Percentiles rank a stretch among this genome's conserved stretches.
Conservation (phyloP, 345 rosid genomes). For the Ricinus communis region DNA sequence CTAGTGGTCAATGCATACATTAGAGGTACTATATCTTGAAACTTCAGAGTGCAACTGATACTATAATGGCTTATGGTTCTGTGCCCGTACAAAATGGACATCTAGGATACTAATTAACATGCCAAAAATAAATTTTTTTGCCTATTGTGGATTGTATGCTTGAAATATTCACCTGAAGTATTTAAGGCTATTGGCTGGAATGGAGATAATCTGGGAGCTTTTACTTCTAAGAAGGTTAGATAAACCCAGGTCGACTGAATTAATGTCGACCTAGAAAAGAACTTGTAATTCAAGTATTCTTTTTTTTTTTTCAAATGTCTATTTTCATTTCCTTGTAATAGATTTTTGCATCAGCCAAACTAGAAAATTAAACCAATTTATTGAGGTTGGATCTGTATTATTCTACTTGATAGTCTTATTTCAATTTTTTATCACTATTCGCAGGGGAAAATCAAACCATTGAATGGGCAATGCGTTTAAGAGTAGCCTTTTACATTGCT, state of each 20-base stretch:
- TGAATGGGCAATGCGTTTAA: slow-evolving; percentile 92
- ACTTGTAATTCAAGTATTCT: background rate
- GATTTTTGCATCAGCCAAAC: no score
- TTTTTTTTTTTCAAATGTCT: background rate
- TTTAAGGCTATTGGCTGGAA: background rate
- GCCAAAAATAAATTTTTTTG: background rate
- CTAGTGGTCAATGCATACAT: no score
- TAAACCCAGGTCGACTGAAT: background rate
- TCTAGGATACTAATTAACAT: background rate
- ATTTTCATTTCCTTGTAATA: background rate
- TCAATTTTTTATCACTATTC: slow-evolving; percentile 21
- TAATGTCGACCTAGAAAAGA: background rate
- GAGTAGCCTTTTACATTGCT: slow-evolving; percentile 85
- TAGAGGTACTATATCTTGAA: background rate
- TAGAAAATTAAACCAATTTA: no score
- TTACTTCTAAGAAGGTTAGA: no score
- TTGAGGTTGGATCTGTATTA: no score
- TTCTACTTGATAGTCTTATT: no score
- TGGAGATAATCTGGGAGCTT: no score
- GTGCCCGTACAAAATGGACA: background rate
- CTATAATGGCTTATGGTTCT: background rate
- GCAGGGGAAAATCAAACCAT: slow-evolving; percentile 97
- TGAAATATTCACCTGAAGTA: background rate
- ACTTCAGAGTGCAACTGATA: background rate
- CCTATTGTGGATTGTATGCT: background rate